phyloP scores from a whole-genome alignment of 73 alveolate genomes.

The Tetrahymena thermophila region DNA sequence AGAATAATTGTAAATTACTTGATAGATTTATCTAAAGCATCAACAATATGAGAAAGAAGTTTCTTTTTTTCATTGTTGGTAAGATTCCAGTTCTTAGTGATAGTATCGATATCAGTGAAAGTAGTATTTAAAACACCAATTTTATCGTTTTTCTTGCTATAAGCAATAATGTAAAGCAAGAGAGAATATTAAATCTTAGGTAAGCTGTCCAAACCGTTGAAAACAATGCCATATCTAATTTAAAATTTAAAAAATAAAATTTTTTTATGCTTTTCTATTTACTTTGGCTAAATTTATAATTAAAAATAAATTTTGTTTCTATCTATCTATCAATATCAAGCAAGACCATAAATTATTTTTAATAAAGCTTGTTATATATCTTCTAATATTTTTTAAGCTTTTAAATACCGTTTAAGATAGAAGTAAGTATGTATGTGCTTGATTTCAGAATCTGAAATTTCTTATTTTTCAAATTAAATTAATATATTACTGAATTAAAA shows the following conservation, averaged over 20 bases:
- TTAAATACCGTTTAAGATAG: background rate
- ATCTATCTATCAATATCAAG: background rate
- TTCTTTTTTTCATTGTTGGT: background rate
- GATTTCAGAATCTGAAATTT: background rate
- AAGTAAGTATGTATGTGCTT: background rate
- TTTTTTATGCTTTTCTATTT: background rate
- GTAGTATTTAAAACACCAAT: background rate
- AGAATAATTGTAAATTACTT: background rate
- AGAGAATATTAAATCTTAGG: background rate
- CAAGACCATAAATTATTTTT: background rate
- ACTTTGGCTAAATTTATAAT: background rate
- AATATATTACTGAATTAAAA: background rate
- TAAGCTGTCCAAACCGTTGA: constrained; percentile 2
- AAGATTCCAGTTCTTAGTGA: background rate
- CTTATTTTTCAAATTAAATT: background rate
- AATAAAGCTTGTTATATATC: background rate
- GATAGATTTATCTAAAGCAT: background rate
- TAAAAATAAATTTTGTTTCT: background rate
- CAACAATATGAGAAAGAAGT: background rate
- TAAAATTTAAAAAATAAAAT: background rate
- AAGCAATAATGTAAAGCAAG: background rate
- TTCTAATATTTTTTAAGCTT: background rate
- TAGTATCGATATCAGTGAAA: background rate
- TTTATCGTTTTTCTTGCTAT: background rate
- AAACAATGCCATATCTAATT: background rate